Base-by-base conservation (phyloP, 768 basidiomycete species). In the Tubosaeta sp. region DNA sequence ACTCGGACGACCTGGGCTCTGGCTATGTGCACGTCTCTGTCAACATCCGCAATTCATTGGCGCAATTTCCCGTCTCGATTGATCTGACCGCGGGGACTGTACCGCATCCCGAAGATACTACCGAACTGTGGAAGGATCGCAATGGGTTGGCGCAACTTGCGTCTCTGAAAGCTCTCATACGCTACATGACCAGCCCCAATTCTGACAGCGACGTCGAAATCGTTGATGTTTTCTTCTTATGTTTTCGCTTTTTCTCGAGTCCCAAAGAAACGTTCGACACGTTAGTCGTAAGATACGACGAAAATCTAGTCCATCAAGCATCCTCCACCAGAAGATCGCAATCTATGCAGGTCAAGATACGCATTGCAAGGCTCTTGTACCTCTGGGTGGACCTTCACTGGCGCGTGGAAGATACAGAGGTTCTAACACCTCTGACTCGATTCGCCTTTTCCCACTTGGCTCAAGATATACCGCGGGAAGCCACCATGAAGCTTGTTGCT, bases 311-410 rank as follows among this genome's bases (percentile, higher is more conserved):
- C 30, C 55, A 22, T 51, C 62, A 44, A 57, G 65, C 47, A 14
- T 60, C 56, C 49, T 46, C 62, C 64, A 48, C 78, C 65, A 71
- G 61, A 52, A 59, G 69, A 56, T 59, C 70, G 22, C 75, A 80
- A 51, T 71, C 75, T 6, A 67, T 73, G 25, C 75, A 76, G 13
- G 71, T 83, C 31, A 81, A 80, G 46, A 67, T 81, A 46, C 74
- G 81, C n/a, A 74, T 88, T 16, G 79, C 76, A 41, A 81, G 80
- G 59, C 58, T 84, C 21, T 59, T 90, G 49, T 76, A 80, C 57
- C 70, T 76, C n/a, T 91, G 88, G 88, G 72, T 88, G n/a, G 77
- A 84, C 51, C 67, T 73, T 32, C 78, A 87, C 60, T 91, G 87
- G 87, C 71, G 75, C 31, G 68, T 71, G 1, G 62, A 68, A 4